A percentile compares a stretch with the other conserved stretches of the same genome.
Evolutionary conservation across 306 rosid genomes (phyloP).

Genomic region (Cicer cuneatum): DNA sequence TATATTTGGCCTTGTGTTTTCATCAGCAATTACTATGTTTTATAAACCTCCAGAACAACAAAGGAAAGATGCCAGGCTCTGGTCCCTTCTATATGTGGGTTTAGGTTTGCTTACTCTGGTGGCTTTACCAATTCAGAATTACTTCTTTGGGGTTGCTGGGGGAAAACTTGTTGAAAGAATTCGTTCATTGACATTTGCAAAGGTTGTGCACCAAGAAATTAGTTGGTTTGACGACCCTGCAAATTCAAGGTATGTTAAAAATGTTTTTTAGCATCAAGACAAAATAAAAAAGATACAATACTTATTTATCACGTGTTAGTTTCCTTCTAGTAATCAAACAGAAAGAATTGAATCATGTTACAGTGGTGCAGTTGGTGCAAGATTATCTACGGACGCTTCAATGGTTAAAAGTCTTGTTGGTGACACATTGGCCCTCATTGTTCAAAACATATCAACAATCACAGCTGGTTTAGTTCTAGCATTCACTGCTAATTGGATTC

Average conservation of each 20-base stretch:
- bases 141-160: slow-evolving; percentile 79
- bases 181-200: slow-evolving; percentile 74
- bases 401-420: slow-evolving; percentile 77
- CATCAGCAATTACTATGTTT: slow-evolving; percentile 71
- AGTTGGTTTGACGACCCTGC: slow-evolving; percentile 91
- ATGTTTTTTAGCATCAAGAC: background rate
- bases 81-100: slow-evolving; percentile 68
- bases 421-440: slow-evolving; percentile 71
- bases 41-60: slow-evolving; percentile 64
- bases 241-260: slow-evolving; percentile 71
- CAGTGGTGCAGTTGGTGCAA: slow-evolving; percentile 90
- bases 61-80: slow-evolving; percentile 61
- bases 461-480: slow-evolving; percentile 66
- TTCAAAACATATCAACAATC: slow-evolving; percentile 70
- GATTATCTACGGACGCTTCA: slow-evolving; percentile 85
- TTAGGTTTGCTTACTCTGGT: slow-evolving; percentile 56
- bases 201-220: slow-evolving; percentile 82
- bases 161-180: slow-evolving; percentile 78
- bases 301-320: slow-evolving; percentile 4
- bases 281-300: background rate
- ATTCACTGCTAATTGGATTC: slow-evolving; percentile 86
- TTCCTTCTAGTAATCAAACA: slow-evolving; percentile 3
- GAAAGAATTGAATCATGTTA: slow-evolving; percentile 19
- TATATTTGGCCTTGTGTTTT: slow-evolving; percentile 68
- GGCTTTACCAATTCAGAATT: slow-evolving; percentile 57